phyloP scores from a whole-genome alignment of 345 rosid species.

The Sonneratia alba region DNA sequence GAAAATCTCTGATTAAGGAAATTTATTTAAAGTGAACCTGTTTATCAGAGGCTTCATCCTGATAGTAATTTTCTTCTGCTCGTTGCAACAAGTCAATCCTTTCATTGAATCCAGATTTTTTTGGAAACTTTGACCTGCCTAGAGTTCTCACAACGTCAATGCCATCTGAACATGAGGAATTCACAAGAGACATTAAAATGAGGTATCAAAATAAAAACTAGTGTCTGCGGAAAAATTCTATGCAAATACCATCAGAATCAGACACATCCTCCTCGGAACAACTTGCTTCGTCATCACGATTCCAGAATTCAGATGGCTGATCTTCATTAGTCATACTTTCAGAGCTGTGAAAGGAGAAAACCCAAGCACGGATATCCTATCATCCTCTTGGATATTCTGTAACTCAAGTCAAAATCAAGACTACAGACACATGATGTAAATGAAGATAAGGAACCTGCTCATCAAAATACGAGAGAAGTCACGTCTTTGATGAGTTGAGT shows the following conservation, averaged over 20 bases:
- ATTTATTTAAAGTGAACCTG: constrained; percentile 31
- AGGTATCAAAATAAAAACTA: neutral
- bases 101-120: constrained; percentile 43
- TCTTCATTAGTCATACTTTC: constrained; percentile 29
- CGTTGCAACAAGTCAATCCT: constrained; percentile 56
- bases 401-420: neutral
- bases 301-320: constrained; percentile 82
- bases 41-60: constrained; percentile 30
- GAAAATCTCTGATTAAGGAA: neutral
- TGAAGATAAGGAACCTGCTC: constrained; percentile 33
- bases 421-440: neutral
- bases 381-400: neutral
- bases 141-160: constrained; percentile 32
- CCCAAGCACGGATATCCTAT: neutral
- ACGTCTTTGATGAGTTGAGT: constrained; percentile 38
- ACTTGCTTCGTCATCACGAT: constrained; percentile 65
- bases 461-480: constrained; percentile 42
- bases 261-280: constrained; percentile 86
- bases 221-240: neutral
- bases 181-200: constrained; percentile 1
- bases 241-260: constrained; percentile 58
- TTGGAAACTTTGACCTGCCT: constrained; percentile 34
- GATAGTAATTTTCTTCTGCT: constrained; percentile 64
- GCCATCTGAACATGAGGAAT: constrained; percentile 29
- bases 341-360: constrained; percentile 33